Conservation (phyloP, 352 stramenopile species). For the Globisporangium paddicum region DNA sequence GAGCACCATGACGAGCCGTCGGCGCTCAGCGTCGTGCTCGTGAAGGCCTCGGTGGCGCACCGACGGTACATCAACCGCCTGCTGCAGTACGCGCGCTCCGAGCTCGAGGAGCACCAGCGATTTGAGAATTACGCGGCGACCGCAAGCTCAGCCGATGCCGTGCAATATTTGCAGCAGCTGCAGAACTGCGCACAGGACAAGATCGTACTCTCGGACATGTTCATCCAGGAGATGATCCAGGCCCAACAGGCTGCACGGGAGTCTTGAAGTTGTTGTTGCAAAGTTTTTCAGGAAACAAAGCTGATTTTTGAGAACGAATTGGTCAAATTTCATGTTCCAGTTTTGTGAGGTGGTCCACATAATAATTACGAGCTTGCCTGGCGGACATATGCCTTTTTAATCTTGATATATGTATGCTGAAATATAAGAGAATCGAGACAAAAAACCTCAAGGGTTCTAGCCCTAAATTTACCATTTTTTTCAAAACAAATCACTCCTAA, state of each 20-base stretch:
- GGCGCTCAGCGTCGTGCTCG: conserved; percentile 59
- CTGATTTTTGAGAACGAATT: not conserved
- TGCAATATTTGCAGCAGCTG: conserved; percentile 83
- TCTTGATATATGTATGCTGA: too few relatives aligned
- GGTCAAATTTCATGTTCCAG: not conserved
- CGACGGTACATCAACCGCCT: conserved; percentile 68
- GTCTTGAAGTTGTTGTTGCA: conserved; percentile 21
- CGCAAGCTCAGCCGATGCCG: conserved; percentile 75
- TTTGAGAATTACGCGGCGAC: conserved; percentile 73
- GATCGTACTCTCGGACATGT: conserved; percentile 80
- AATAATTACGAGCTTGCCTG: too few relatives aligned
- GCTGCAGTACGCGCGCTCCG: conserved; percentile 55
- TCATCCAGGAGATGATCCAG: conserved; percentile 84
- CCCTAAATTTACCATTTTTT: too few relatives aligned
- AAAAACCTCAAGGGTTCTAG: too few relatives aligned
- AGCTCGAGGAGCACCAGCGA: conserved; percentile 73
- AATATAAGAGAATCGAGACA: too few relatives aligned
- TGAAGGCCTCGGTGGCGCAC: conserved; percentile 54
- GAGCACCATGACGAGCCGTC: conserved; percentile 40
- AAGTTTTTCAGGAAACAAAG: not conserved
- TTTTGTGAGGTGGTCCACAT: not conserved
- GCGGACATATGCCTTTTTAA: too few relatives aligned
- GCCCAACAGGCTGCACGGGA: conserved; percentile 74
- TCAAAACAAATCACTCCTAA: too few relatives aligned
- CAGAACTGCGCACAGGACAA: conserved; percentile 85